phyloP scores from a whole-genome alignment of 2,329 filamentous ascomycete genomes.

The Diplodia scrobiculata region DNA sequence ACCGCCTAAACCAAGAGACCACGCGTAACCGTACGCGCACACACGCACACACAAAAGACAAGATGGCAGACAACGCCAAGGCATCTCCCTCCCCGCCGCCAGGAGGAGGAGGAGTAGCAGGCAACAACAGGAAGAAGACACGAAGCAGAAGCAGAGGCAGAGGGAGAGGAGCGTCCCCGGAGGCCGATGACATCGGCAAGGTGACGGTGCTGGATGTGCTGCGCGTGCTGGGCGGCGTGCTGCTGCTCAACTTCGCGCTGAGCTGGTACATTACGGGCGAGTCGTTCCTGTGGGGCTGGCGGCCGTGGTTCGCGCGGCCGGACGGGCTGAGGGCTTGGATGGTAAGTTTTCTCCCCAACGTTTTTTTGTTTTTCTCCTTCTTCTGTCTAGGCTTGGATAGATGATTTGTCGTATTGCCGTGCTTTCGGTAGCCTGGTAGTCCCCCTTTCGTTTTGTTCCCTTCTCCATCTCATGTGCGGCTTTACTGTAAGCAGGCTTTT shows the following conservation, averaged over 20 bases:
- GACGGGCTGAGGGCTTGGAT: conserved; percentile 41
- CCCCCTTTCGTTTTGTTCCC: background rate
- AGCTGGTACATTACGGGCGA: conserved; percentile 78
- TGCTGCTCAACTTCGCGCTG: conserved; percentile 66
- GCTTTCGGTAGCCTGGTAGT: background rate
- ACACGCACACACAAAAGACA: background rate
- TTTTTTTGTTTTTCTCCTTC: background rate
- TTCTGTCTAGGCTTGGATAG: background rate
- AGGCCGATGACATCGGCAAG: conserved; percentile 32
- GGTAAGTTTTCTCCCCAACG: conserved; percentile 32
- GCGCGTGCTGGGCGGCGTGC: conserved; percentile 67
- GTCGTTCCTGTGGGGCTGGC: conserved; percentile 46
- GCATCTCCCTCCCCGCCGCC: background rate
- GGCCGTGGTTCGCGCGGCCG: conserved; percentile 44
- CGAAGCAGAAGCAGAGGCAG: conserved; percentile 15
- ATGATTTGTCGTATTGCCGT: background rate
- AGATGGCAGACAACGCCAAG: background rate
- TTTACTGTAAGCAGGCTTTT: background rate
- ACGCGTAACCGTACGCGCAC: background rate
- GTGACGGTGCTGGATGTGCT: conserved; percentile 64
- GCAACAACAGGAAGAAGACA: background rate
- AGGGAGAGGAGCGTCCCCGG: conserved; percentile 1
- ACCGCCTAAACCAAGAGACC: background rate
- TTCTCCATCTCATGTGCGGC: too few species aligned
- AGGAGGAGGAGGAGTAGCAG: background rate